These are phyloP conservation scores for Rutidosis leptorrhynchoides DNA, from an alignment of 129 eudicot species.

Conservation along the genomic window DNA sequence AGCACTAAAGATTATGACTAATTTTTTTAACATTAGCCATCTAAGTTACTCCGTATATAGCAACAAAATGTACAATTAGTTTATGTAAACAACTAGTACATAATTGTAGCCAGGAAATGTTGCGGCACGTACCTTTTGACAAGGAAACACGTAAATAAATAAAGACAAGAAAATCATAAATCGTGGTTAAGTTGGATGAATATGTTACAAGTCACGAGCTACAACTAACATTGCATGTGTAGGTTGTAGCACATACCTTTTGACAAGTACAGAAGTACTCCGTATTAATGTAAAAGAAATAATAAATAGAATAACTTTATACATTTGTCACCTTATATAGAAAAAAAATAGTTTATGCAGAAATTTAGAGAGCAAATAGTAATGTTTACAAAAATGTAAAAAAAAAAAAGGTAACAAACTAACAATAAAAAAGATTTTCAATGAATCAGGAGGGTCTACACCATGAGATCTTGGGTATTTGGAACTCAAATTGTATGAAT, in stretches of 20 bases:
- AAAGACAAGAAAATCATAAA: not conserved
- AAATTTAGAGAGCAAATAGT: not conserved
- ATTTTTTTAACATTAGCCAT: not conserved
- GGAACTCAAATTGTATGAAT: not conserved
- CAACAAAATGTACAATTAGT: not conserved
- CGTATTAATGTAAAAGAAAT: not conserved
- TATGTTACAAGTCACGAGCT: conserved; percentile 1
- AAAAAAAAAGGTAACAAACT: conserved; percentile 2
- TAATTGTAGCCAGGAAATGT: not conserved
- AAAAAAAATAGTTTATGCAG: not conserved
- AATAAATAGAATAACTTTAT: not conserved
- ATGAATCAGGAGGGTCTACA: not conserved
- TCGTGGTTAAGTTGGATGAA: not conserved
- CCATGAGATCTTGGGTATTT: conserved; percentile 1
- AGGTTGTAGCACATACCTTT: conserved; percentile 4
- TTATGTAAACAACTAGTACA: not conserved
- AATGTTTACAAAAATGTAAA: not conserved
- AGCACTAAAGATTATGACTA: not conserved
- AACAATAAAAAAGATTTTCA: conserved; percentile 10
- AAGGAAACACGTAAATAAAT: not conserved
- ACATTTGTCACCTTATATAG: conserved; percentile 4
- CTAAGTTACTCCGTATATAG: not conserved
- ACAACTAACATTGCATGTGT: not conserved
- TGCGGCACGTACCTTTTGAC: not conserved
- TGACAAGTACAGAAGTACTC: conserved; percentile 12